Base-by-base conservation (phyloP, 2,329 filamentous ascomycete species). In the Botryotinia narcissicola region DNA sequence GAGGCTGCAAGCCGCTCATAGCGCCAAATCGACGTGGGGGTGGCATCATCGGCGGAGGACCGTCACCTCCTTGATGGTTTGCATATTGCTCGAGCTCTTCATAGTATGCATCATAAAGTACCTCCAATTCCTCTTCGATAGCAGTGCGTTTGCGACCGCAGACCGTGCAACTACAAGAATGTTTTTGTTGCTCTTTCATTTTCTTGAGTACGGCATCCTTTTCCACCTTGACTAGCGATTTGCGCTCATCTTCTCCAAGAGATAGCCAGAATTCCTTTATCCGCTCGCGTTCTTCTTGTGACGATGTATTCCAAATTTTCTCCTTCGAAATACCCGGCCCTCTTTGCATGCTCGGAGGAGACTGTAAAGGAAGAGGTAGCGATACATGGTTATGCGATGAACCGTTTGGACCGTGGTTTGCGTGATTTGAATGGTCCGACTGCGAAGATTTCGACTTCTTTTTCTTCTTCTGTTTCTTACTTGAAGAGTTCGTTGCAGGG, bases 121-220 rank as follows among this genome's bases (percentile, higher is more conserved):
- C 95, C 81, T 99, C 96, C 20, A 99, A 87, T 83, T 99, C 96
- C 84, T 99, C 96, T 83, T 99, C 96, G 78, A 99, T 99, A 57
- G 96, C 96, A 20, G 93, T 97, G 71, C 96, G 90, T 85, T 99
- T 99, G 77, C 96, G 90, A 71, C 96, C 96, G 82, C 96, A 99
- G 59, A 99, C 95, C 7, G 94, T 97, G 83, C 96, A 99, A 82
- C 95, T 98, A 86, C 96, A 99, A 3, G 95, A 98, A 82, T 98
- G 95, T 83, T 98, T 98, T 83, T 99, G 96, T 83, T 99, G 96
- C 83, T 99, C 96, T 86, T 99, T 99, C 96, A 99, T 99, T 86
- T 99, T 99, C 81, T 93, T 94, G 73, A 99, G 85, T 0, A 99
- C 96, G 12, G 96, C 95, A 83, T 99, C 95, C 84, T 99, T 99